Base-by-base conservation (phyloP, 192 early-diverging fungal species). In the Coemansia sp. region DNA sequence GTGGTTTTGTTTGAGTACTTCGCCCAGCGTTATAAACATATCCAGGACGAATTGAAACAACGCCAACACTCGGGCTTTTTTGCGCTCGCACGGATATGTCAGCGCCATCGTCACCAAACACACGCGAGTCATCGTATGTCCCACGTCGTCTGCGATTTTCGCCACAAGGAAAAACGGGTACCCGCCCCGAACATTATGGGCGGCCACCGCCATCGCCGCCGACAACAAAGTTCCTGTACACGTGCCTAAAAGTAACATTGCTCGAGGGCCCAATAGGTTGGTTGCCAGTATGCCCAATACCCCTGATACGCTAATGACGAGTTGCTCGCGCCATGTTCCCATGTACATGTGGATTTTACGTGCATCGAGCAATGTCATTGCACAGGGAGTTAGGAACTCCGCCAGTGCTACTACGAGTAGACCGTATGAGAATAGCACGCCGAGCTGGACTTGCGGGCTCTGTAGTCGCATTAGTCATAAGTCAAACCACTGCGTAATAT, bases 61-160 rank as follows among this genome's bases (percentile, higher is more conserved):
- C 12, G 61, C 68, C 47, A 70, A 26, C 0, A 53, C 61, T 8
- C 68, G 54, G 0, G 68, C 68, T 45, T 70, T 70, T 12, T 49
- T 54, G 48, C 54, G 68, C 51, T 70, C 68, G 18, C 68, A 37
- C 16, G 68, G 68, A 27, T 70, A 70, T 14, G 68, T 64, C 49
- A 70, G 49, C 27, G 50, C 14, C 39, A 70, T 20, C 1, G 68
- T 64, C 3, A 59, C 56, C 50, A 59, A 9, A 8, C 61, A 50
- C 10, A 70, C 61, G 0, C 54, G 62, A 48, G 54, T 22, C 39
- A 64, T 54, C 1, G 68, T 59, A 18, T 43, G 48, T 1, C 61
- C 68, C 18, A 59, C 35, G 16, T 59, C 38, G 16, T 70, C 55
- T 0, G 59, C 7, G 0, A 59, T 51, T 18, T 37, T 19, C 2